Evolutionary conservation across 2,329 filamentous ascomycete genomes (phyloP), one percentile per base, ranked within the genome.

Genomic region (Nemania serpens): DNA sequence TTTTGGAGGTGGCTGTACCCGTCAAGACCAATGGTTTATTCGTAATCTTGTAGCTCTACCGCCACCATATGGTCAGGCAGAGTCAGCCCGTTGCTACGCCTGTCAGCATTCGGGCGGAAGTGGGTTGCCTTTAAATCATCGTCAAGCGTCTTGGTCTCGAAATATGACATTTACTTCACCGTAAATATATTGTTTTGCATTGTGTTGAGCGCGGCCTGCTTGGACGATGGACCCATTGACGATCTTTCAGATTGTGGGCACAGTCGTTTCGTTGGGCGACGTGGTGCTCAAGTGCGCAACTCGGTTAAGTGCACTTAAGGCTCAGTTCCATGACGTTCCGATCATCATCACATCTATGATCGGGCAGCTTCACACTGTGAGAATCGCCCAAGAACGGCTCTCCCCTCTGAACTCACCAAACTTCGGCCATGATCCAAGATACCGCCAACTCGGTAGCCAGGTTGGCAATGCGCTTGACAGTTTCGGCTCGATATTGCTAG

Each of bases 401-500:
- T 59, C 61, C 20, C 37, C 20, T 5, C 41, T 56, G 6, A 59
- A 48, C n/a, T 52, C 34, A 3, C 41, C 52, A 12, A 57, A 43
- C 11, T 52, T 51, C 3, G 18, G 22, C 10, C 36, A 39, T 13
- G 57, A 46, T 34, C 58, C 62, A 5, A 61, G 66, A 59, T 66
- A 66, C 45, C 46, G 50, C 9, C 55, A 66, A 37, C 50, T 68
- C 17, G 59, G 55, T 9, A 25, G 15, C 5, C 64, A 66, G 33
- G 55, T 68, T 29, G 55, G 57, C 2, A 62, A 59, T 22, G 55
- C 62, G 11, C 52, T 68, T 13, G 59, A 81, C 0, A 83, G 78
- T 11, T 81, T 78, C 0, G 82, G 82, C 33, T 86, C 85, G 64
- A 88, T 65, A 25, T 43, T 66, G 11, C 15, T 51, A 17, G 58